Conservation (phyloP, 2,329 filamentous ascomycete species). For the Sphaerulina vaccinii region DNA sequence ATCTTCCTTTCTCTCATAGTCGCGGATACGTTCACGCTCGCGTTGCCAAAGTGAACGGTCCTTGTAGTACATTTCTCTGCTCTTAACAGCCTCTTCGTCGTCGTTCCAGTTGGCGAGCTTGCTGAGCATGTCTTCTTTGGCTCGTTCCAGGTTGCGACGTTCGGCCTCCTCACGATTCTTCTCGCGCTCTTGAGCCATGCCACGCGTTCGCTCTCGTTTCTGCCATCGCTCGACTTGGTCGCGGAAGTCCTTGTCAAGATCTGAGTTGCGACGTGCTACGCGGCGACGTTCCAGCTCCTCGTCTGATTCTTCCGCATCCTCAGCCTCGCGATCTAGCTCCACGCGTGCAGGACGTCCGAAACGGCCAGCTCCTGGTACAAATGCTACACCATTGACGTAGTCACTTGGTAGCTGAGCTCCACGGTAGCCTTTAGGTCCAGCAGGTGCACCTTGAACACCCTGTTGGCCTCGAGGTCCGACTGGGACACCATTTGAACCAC, state of each 20-base stretch:
- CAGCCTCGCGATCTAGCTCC: conserved; percentile 68
- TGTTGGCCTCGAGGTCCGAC: conserved; percentile 65
- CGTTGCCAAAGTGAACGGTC: conserved; percentile 83
- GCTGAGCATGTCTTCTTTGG: conserved; percentile 66
- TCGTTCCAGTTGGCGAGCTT: conserved; percentile 84
- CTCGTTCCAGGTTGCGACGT: conserved; percentile 61
- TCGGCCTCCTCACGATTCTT: conserved; percentile 77
- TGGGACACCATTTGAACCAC: conserved; percentile 70
- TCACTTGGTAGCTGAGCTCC: conserved; percentile 65
- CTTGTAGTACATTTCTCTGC: conserved; percentile 85
- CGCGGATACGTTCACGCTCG: conserved; percentile 71
- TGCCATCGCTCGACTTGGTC: conserved; percentile 89
- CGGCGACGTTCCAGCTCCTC: conserved; percentile 76
- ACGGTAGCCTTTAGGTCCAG: conserved; percentile 61
- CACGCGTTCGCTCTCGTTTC: conserved; percentile 80
- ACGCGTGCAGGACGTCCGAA: conserved; percentile 33
- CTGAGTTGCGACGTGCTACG: conserved; percentile 67
- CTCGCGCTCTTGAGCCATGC: conserved; percentile 82
- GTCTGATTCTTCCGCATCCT: conserved; percentile 84
- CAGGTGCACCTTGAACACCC: conserved; percentile 71
- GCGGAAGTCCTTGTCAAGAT: conserved; percentile 75
- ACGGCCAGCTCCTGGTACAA: conserved; percentile 72
- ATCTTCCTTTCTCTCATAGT: conserved; percentile 72
- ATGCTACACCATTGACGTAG: conserved; percentile 74
- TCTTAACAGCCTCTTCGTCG: conserved; percentile 74